Percentiles rank a stretch among this genome's conserved stretches.
phyloP scores from a whole-genome alignment of 805 yeast genomes.

The Blastobotrys robertii region DNA sequence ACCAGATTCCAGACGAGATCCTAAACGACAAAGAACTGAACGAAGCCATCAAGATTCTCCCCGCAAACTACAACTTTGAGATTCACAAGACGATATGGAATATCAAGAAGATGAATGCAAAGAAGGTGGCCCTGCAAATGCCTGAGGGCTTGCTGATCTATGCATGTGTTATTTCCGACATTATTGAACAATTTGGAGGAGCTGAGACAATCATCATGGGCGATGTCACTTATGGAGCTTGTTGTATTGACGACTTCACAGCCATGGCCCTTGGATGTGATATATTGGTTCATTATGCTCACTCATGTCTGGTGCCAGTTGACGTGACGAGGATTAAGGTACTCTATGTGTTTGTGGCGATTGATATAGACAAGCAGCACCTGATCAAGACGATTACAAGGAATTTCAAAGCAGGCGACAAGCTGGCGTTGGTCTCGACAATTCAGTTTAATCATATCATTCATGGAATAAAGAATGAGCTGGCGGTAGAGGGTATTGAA shows the following conservation, averaged over 20 bases:
- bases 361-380: constrained; percentile 76
- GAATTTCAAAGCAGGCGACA: constrained; percentile 55
- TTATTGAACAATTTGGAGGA: constrained; percentile 65
- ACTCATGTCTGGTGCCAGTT: constrained; percentile 91
- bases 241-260: constrained; percentile 94
- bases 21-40: constrained; percentile 72
- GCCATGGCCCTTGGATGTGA: constrained; percentile 92
- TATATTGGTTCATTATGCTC: constrained; percentile 92
- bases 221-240: constrained; percentile 96
- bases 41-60: constrained; percentile 70
- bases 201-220: constrained; percentile 94
- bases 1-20: constrained; percentile 85
- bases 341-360: constrained; percentile 90
- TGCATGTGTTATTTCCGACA: constrained; percentile 82
- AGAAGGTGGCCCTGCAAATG: constrained; percentile 88
- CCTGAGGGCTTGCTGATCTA: constrained; percentile 92
- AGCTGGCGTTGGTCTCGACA: constrained; percentile 84
- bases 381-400: constrained; percentile 62
- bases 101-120: constrained; percentile 61
- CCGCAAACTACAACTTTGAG: constrained; percentile 90
- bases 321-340: constrained; percentile 87
- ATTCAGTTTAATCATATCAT: constrained; percentile 95
- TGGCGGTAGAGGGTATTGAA: constrained; percentile 39
- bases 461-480: constrained; percentile 59
- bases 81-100: constrained; percentile 95